Evolutionary conservation across 1,139 yeast species (phyloP).

Genomic region (Suhomyces maxii): DNA sequence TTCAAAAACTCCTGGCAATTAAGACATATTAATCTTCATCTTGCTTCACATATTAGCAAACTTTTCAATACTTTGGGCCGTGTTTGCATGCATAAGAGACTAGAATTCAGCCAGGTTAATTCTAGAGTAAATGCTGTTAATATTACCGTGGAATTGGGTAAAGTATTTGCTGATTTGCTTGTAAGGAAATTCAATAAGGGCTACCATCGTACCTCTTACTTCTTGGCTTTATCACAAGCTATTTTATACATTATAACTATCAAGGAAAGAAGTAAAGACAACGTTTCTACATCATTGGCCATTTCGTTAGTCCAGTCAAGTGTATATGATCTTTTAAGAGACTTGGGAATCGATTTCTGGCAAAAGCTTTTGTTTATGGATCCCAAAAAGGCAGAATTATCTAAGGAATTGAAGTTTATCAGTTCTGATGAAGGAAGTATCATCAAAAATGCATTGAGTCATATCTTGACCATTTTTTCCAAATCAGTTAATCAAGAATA

Average conservation of each 20-base stretch:
- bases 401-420: constrained; percentile 38
- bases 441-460: constrained; percentile 40
- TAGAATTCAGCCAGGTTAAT: constrained; percentile 34
- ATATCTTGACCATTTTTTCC: constrained; percentile 41
- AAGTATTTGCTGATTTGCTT: constrained; percentile 26
- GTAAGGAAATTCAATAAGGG: constrained; percentile 23
- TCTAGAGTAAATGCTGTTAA: constrained; percentile 43
- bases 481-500: constrained; percentile 33
- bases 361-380: constrained; percentile 18
- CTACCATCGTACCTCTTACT: constrained; percentile 8
- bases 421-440: constrained; percentile 38
- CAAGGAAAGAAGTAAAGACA: constrained; percentile 34
- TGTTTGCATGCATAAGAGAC: constrained; percentile 46
- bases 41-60: constrained; percentile 51
- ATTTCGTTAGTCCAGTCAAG: constrained; percentile 49
- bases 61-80: constrained; percentile 42
- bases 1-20: constrained; percentile 62
- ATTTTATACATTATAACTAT: constrained; percentile 26
- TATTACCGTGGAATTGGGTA: constrained; percentile 40
- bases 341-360: constrained; percentile 26
- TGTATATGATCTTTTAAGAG: constrained; percentile 34
- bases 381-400: constrained; percentile 22
- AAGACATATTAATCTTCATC: constrained; percentile 49
- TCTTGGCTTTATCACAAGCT: constrained; percentile 23
- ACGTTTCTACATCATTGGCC: constrained; percentile 45